Percentiles rank a stretch among this genome's conserved stretches.
Conservation (phyloP, 257 asterid species). For the Solanum ossicruentum region DNA sequence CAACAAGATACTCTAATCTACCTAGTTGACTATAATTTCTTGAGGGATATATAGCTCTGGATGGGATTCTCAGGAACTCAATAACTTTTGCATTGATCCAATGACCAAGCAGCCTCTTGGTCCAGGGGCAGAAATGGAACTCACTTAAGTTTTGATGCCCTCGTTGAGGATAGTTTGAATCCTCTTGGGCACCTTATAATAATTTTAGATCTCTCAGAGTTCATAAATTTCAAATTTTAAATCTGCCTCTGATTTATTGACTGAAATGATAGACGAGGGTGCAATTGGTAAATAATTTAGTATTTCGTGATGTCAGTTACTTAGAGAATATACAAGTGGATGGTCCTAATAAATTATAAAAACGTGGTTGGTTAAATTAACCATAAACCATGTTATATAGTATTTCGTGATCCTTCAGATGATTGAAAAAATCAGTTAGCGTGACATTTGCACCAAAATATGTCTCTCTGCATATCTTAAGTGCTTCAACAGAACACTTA, state of each 20-base stretch:
- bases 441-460: neutral
- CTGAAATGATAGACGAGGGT: neutral
- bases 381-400: neutral
- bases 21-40: neutral
- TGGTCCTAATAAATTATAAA: neutral
- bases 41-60: neutral
- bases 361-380: neutral
- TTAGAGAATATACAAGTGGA: neutral
- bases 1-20: neutral
- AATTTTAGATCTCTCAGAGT: fast-evolving
- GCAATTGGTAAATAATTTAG: neutral
- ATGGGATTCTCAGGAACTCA: neutral
- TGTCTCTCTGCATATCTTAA: neutral
- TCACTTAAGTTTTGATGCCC: neutral
- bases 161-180: neutral
- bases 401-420: neutral
- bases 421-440: neutral
- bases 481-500: neutral
- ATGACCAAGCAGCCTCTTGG: too few species aligned
- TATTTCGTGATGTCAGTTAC: neutral
- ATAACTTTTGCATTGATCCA: neutral
- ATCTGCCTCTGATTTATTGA: fast-evolving
- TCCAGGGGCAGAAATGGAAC: neutral
- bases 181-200: neutral
- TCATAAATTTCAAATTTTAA: neutral